These are phyloP conservation scores for Amanita jacksonii DNA, from an alignment of 768 basidiomycete species.

Conservation along the genomic window DNA sequence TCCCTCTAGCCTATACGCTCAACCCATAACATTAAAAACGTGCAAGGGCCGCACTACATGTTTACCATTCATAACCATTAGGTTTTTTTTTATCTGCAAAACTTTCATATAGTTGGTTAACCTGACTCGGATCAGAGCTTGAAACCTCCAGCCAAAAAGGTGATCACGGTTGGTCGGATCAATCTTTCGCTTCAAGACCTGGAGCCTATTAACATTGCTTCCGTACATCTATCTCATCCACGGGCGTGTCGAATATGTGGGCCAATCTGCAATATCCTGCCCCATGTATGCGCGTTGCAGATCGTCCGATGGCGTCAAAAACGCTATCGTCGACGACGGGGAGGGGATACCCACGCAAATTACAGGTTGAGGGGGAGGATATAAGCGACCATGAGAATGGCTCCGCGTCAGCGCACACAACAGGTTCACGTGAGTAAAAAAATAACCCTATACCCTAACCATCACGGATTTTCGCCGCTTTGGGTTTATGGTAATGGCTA, in stretches of 20 bases:
- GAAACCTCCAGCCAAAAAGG: slow-evolving; percentile 45
- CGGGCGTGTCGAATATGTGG: slow-evolving; percentile 29
- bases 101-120: no score
- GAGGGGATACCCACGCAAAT: slow-evolving; percentile 14
- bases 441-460: no score
- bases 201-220: slow-evolving; percentile 24
- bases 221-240: slow-evolving; percentile 34
- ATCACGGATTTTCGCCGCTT: no score
- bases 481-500: no score
- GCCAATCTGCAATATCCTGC: slow-evolving; percentile 24
- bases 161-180: slow-evolving; percentile 42
- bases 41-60: no score
- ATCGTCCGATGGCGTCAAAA: slow-evolving; percentile 24
- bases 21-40: no score
- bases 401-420: no score
- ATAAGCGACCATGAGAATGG: slow-evolving; percentile 13
- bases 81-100: no score
- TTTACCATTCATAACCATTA: no score
- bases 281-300: slow-evolving; percentile 27
- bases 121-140: slow-evolving; percentile 27
- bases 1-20: no score
- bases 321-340: slow-evolving; percentile 19
- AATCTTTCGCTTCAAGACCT: slow-evolving; percentile 24
- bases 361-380: slow-evolving; percentile 20
- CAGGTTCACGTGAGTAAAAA: no score